Conservation (phyloP, 1,284 basidiomycete species). For the Irpex lacteus region DNA sequence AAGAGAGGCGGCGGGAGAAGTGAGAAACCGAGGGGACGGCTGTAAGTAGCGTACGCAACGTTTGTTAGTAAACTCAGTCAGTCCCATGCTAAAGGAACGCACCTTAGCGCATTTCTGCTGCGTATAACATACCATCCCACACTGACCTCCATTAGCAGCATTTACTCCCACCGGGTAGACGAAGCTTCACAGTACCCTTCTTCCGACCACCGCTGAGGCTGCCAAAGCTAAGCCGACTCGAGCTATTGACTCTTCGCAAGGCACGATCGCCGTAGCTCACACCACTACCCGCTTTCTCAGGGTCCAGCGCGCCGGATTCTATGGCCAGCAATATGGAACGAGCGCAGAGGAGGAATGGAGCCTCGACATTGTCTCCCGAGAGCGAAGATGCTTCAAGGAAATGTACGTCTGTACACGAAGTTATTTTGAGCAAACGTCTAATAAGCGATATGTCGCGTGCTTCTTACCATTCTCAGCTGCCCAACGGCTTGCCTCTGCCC, state of each 20-base stretch:
- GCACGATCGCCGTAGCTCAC: constrained; percentile 96
- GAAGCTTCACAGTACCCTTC: constrained; percentile 56
- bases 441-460: constrained; percentile 14
- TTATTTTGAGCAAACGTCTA: background rate
- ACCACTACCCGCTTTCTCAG: constrained; percentile 90
- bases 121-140: background rate
- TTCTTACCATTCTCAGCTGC: constrained; percentile 85
- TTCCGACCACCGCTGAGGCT: constrained; percentile 64
- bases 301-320: constrained; percentile 88
- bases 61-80: background rate
- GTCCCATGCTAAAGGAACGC: background rate
- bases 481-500: constrained; percentile 92
- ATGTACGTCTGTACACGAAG: constrained; percentile 63
- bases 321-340: constrained; percentile 91
- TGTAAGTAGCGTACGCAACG: background rate
- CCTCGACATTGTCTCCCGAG: constrained; percentile 91
- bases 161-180: constrained; percentile 47
- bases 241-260: constrained; percentile 81
- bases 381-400: constrained; percentile 93
- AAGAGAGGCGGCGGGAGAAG: background rate
- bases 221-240: constrained; percentile 78
- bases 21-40: background rate
- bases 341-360: constrained; percentile 90
- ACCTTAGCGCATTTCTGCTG: background rate
- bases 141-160: constrained; percentile 27